Evolutionary conservation across 2,329 filamentous ascomycete genomes (phyloP).

Genomic region (Colletotrichum graminicola): DNA sequence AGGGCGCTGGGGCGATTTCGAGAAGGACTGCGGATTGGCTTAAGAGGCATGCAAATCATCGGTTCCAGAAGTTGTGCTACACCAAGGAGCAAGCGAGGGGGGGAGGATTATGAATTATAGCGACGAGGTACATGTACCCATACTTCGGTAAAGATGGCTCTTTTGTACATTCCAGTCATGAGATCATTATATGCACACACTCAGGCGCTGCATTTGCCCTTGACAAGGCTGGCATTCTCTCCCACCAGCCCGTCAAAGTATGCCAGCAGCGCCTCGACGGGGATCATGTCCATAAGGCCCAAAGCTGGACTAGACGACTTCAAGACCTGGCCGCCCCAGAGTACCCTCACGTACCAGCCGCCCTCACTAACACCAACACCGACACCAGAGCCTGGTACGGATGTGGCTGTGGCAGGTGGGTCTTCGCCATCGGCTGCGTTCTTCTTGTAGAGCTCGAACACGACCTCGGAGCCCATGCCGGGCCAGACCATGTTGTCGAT

Average conservation of each 20-base stretch:
- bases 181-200: conserved; percentile 12
- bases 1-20: conserved; percentile 81
- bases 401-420: conserved; percentile 27
- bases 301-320: conserved; percentile 76
- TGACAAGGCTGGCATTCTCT: conserved; percentile 57
- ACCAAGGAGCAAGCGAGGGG: neutral
- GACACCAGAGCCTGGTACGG: conserved; percentile 14
- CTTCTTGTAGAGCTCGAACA: conserved; percentile 76
- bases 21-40: conserved; percentile 47
- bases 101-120: conserved; percentile 26
- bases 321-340: conserved; percentile 78
- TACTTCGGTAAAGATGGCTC: neutral
- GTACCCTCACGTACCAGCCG: conserved; percentile 70
- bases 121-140: conserved; percentile 9
- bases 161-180: conserved; percentile 32
- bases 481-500: conserved; percentile 85
- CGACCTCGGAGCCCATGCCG: conserved; percentile 83
- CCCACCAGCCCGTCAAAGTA: conserved; percentile 82
- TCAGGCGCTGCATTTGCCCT: conserved; percentile 50
- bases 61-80: neutral
- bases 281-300: conserved; percentile 79
- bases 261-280: conserved; percentile 70
- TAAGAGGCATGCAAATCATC: neutral
- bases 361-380: conserved; percentile 33
- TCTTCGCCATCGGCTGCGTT: conserved; percentile 2